Evolutionary conservation across 139 green algal species (phyloP), one percentile per base, ranked within the genome.

Genomic region (Pseudopediastrum boryanum): DNA sequence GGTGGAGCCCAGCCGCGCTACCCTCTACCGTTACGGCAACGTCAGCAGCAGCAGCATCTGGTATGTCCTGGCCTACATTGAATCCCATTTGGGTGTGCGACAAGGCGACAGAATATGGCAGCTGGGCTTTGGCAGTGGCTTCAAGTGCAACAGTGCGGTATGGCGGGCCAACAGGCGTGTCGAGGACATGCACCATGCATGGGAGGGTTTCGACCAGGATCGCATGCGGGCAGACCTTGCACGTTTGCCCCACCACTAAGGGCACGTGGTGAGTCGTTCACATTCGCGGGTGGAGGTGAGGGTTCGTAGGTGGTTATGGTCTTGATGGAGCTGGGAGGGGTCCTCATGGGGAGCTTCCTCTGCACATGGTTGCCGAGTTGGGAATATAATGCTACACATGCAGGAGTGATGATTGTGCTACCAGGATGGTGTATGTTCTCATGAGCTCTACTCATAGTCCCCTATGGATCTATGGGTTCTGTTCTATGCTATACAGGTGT

Each of bases 91-190:
- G 52, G 85, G 87, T 23, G 85, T 97, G 70, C 74, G 80, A 16
- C 79, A 79, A 13, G 92, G 91, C 29, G 93, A 97, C 54, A 58
- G 85, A 39, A 85, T 98, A 13, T 97, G 94, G 94, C 94, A 98
- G 90, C 88, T 98, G 54, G 94, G 84, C 59, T 98, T 98, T 85
- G 95, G 95, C 74, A 92, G 80, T n/a, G 95, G 95, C 66, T 98
- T 98, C 88, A 98, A 98, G 90, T 97, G 92, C 92, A 98, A 98
- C 90, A 94, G 86, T 70, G 93, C 92, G 10, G 95, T 98, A 36
- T 98, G 93, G 94, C 76, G 80, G 2, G 89, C 92, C 8, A 85
- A 95, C 52, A 35, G 51, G 6, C 58, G 77, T 68, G 35, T 78
- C 42, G 19, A 3, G 0, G 42, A 78, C 16, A 25, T 44, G 38